These are phyloP conservation scores for Nepenthes gracilis DNA, from an alignment of 148 eudicot genomes.

Conservation along the genomic window DNA sequence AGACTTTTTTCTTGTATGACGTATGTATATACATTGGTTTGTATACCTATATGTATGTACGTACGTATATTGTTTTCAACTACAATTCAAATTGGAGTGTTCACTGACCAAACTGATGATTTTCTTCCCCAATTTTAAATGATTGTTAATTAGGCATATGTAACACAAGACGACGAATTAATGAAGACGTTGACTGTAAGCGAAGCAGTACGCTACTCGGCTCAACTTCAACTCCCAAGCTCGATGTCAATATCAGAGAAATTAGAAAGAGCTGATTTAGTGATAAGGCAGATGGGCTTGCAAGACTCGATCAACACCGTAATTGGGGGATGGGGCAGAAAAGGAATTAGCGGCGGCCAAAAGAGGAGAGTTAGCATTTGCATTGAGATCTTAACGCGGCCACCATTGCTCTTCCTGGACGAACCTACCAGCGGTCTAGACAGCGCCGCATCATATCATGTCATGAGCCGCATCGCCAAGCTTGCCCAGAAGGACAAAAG, in stretches of 20 bases:
- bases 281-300: constrained; percentile 41
- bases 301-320: constrained; percentile 40
- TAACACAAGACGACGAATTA: constrained; percentile 47
- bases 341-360: constrained; percentile 74
- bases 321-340: constrained; percentile 61
- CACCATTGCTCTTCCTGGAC: no score
- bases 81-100: no score
- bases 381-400: no score
- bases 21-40: no score
- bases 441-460: constrained; percentile 30
- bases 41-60: no score
- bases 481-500: constrained; percentile 15
- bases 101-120: no score
- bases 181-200: constrained; percentile 31
- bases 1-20: neutral
- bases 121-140: neutral
- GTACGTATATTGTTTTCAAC: no score
- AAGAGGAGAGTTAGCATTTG: constrained; percentile 77
- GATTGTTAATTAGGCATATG: constrained; percentile 23
- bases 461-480: constrained; percentile 19
- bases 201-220: constrained; percentile 44
- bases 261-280: constrained; percentile 28
- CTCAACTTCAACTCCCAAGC: constrained; percentile 41
- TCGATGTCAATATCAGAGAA: constrained; percentile 29
- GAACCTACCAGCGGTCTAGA: no score